Evolutionary conservation across 1,139 yeast genomes (phyloP).

Genomic region (Arxiozyma telluris): DNA sequence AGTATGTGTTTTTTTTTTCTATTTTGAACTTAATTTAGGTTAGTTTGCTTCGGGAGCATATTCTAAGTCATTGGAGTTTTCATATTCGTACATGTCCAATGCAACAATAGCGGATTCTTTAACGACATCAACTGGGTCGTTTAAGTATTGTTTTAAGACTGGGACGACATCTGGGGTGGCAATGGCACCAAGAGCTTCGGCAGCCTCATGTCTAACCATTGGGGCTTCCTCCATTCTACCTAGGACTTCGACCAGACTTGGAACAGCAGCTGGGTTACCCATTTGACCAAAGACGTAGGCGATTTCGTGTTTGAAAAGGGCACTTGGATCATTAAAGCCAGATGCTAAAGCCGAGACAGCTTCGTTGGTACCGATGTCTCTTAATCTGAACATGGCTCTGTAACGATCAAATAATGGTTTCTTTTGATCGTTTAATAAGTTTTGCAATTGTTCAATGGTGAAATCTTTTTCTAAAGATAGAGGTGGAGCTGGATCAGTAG

Average conservation of each 20-base stretch:
- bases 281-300: slow-evolving; percentile 98
- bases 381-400: slow-evolving; percentile 95
- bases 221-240: slow-evolving; percentile 76
- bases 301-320: slow-evolving; percentile 92
- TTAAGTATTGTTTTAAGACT: slow-evolving; percentile 65
- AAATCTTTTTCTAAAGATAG: slow-evolving; percentile 54
- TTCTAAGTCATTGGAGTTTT: slow-evolving; percentile 76
- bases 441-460: slow-evolving; percentile 55
- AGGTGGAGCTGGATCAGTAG: slow-evolving; percentile 98
- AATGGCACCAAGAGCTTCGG: slow-evolving; percentile 94
- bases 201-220: slow-evolving; percentile 99
- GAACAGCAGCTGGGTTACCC: slow-evolving; percentile 88
- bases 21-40: not conserved
- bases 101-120: slow-evolving; percentile 96
- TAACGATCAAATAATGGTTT: slow-evolving; percentile 86
- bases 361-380: slow-evolving; percentile 89
- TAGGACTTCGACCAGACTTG: slow-evolving; percentile 73
- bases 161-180: slow-evolving; percentile 97
- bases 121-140: slow-evolving; percentile 81
- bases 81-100: slow-evolving; percentile 94
- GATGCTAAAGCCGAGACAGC: slow-evolving; percentile 87
- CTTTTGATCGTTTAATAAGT: slow-evolving; percentile 63
- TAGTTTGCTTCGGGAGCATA: slow-evolving; percentile 41
- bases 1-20: not conserved
- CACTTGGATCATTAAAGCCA: slow-evolving; percentile 85